Percentiles rank a stretch among this genome's conserved stretches.
Conservation (phyloP, 768 basidiomycete species). For the Russula lepida region DNA sequence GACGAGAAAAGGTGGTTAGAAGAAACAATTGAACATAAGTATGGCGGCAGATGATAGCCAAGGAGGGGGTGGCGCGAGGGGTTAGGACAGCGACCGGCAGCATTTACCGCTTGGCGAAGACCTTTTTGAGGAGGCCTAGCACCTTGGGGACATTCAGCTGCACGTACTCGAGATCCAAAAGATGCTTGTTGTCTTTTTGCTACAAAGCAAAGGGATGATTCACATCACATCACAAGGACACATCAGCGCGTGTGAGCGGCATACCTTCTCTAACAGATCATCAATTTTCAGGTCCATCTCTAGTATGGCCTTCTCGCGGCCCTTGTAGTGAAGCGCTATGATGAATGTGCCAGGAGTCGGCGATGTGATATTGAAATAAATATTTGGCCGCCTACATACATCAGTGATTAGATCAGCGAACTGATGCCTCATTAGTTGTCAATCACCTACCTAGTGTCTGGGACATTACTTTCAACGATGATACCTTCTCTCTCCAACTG, state of each 20-base stretch:
- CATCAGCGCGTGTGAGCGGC: conserved; percentile 27
- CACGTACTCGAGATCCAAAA: conserved; percentile 95
- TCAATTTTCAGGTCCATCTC: conserved; percentile 99
- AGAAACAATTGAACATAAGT: conserved; percentile 8
- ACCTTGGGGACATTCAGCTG: conserved; percentile 96
- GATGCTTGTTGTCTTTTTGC: conserved; percentile 99
- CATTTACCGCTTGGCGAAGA: conserved; percentile 76
- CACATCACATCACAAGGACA: neutral
- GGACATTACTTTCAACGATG: conserved; percentile 98
- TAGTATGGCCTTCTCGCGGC: conserved; percentile 95
- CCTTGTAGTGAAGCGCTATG: conserved; percentile 98
- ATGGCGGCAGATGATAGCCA: neutral
- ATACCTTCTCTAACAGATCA: conserved; percentile 91
- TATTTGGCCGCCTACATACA: conserved; percentile 75
- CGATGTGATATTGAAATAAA: conserved; percentile 98
- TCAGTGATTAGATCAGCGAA: conserved; percentile 13
- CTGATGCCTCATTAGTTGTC: neutral
- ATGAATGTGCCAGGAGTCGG: conserved; percentile 98
- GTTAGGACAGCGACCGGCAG: neutral
- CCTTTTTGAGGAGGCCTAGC: conserved; percentile 85
- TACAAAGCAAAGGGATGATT: conserved; percentile 28
- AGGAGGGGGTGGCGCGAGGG: conserved; percentile 4
- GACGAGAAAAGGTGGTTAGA: conserved; percentile 9
- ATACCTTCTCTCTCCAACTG: conserved; percentile 99
- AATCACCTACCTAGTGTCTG: conserved; percentile 78